Conservation (phyloP, 1,284 basidiomycete species). For the Hemileia vastatrix region DNA sequence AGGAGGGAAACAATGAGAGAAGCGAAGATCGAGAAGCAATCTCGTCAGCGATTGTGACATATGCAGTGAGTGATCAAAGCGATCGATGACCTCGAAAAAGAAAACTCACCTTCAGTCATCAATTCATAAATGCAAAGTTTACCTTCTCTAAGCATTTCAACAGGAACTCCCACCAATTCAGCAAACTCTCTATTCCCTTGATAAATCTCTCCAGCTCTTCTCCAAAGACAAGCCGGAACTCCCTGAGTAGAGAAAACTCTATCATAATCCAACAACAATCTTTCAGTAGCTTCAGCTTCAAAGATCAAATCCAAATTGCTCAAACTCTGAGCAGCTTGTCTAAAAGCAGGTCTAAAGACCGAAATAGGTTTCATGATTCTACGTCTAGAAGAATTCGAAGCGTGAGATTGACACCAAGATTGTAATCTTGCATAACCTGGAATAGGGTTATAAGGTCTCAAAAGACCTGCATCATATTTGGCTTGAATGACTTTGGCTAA, state of each 20-base stretch:
- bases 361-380: conserved; percentile 80
- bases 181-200: conserved; percentile 93
- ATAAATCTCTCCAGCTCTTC: conserved; percentile 94
- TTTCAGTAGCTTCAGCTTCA: conserved; percentile 93
- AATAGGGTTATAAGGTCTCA: conserved; percentile 94
- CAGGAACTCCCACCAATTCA: conserved; percentile 72
- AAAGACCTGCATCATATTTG: conserved; percentile 89
- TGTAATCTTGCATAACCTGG: conserved; percentile 82
- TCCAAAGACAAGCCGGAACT: conserved; percentile 91
- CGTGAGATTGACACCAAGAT: background rate
- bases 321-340: conserved; percentile 73
- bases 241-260: conserved; percentile 74
- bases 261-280: conserved; percentile 88
- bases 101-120: too few relatives aligned
- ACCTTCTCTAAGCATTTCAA: conserved; percentile 72
- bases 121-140: conserved; percentile 92
- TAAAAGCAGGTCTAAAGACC: conserved; percentile 85
- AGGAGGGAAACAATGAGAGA: background rate
- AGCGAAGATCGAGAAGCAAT: background rate
- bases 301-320: conserved; percentile 95
- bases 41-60: too few relatives aligned
- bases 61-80: too few relatives aligned
- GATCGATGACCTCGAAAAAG: too few relatives aligned
- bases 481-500: conserved; percentile 84
- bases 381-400: conserved; percentile 66